Conservation (phyloP, 2,329 filamentous ascomycete species). For the Phyllachora maydis region DNA sequence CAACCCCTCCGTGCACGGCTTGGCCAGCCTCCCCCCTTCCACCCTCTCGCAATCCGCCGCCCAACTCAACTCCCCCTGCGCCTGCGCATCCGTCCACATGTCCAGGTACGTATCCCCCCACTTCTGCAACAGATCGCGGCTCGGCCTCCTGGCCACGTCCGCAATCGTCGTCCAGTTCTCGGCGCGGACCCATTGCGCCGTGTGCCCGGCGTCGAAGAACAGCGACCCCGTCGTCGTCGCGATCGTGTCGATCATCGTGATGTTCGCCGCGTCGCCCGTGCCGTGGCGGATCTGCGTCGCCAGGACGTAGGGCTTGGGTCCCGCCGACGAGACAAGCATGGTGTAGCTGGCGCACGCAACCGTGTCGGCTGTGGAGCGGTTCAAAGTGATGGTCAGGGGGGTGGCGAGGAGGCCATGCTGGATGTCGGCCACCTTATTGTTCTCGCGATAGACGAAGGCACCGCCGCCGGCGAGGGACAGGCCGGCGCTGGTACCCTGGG, state of each 20-base stretch:
- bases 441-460: conserved; percentile 9
- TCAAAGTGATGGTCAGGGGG: conserved; percentile 6
- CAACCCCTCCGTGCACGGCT: conserved; percentile 10
- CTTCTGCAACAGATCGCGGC: conserved; percentile 11
- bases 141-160: conserved; percentile 7
- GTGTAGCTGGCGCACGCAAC: conserved; percentile 15
- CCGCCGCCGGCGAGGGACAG: conserved; percentile 6
- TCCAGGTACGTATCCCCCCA: conserved; percentile 15
- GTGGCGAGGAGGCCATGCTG: conserved; percentile 4
- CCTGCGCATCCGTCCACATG: conserved; percentile 15
- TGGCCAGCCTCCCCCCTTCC: conserved; percentile 12
- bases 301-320: conserved; percentile 12
- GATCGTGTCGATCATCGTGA: conserved; percentile 13
- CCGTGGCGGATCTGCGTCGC: conserved; percentile 14
- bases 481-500: conserved; percentile 5
- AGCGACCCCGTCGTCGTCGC: conserved; percentile 14
- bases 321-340: conserved; percentile 12
- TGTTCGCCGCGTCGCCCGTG: conserved; percentile 6
- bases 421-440: conserved; percentile 7
- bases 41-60: conserved; percentile 14
- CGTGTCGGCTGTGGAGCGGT: conserved; percentile 9
- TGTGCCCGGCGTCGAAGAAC: conserved; percentile 14
- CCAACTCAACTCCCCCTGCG: conserved; percentile 13
- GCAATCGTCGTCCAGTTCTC: conserved; percentile 12
- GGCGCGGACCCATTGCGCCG: conserved; percentile 11